Evolutionary conservation across 148 eudicot genomes (phyloP), one percentile per base, ranked within the genome.

Genomic region (Amaranthus palmeri): DNA sequence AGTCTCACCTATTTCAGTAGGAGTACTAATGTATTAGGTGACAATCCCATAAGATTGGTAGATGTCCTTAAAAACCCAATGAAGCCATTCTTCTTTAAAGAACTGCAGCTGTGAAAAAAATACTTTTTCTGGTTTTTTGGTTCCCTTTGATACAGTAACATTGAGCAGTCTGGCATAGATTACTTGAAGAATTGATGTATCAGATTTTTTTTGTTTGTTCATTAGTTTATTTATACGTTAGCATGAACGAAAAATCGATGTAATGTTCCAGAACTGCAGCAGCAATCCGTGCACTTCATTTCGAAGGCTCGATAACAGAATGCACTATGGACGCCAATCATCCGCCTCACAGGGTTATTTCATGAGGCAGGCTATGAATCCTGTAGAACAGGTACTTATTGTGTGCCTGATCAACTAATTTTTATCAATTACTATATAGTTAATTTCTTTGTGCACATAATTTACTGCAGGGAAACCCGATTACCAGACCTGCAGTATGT

Each of bases 301-400:
- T 47, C 80, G 76, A 76, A 87, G 97, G 70, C 78, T 68, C 5
- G 97, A 91, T 76, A 89, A 78, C 74, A 79, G 80, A 65, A 49
- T 79, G 69, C 44, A 54, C 10, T 91, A 77, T 76, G 93, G 88
- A 57, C 80, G 93, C 55, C 97, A 91, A 83, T 84, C 86, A 13
- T 84, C 90, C 12, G 65, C 77, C 67, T 74, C 84, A 54, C 96
- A 88, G 81, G 89, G 84, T 69, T 67, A 72, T 70, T 87, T 76
- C 78, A 91, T 91, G 97, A 86, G 87, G 79, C 97, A 80, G 75
- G 80, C 85, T 42, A 44, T 60, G 6, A 63, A 4, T 61, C 77
- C 89, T 54, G 62, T 15, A 4, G 80, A 89, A 59, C 86, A 86
- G 90, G 86, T 87, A 50, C 55, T 59, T 4, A 14, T 7, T 15